phyloP scores from a whole-genome alignment of 1,139 yeast species.

The Debaryomyces sp. region DNA sequence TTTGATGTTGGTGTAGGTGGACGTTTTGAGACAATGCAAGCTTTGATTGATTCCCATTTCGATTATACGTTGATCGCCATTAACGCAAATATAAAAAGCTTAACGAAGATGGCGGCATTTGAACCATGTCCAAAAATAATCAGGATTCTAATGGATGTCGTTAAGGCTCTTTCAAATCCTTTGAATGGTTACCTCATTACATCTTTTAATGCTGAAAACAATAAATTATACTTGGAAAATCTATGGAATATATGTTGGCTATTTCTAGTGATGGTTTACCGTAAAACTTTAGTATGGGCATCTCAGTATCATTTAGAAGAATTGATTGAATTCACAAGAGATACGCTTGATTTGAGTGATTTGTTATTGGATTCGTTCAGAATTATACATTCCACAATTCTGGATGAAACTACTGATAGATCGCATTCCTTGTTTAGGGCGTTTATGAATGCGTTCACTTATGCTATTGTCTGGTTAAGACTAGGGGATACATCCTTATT shows the following conservation, averaged over 20 bases:
- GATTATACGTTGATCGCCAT: conserved; percentile 51
- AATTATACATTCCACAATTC: conserved; percentile 45
- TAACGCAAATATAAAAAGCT: conserved; percentile 44
- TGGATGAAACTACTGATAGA: conserved; percentile 14
- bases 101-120: conserved; percentile 53
- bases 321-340: conserved; percentile 81
- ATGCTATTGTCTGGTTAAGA: conserved; percentile 77
- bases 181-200: conserved; percentile 49
- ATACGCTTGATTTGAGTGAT: conserved; percentile 79
- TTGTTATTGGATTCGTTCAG: conserved; percentile 66
- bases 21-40: conserved; percentile 70
- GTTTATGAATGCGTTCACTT: conserved; percentile 54
- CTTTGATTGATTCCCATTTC: conserved; percentile 48
- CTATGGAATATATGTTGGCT: conserved; percentile 77
- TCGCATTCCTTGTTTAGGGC: conserved; percentile 30
- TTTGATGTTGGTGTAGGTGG: conserved; percentile 63
- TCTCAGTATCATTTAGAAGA: conserved; percentile 55
- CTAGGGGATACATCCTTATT: conserved; percentile 77
- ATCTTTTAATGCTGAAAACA: conserved; percentile 11
- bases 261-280: conserved; percentile 69
- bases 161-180: conserved; percentile 67
- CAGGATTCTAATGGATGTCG: conserved; percentile 73
- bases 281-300: conserved; percentile 77
- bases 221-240: conserved; percentile 15
- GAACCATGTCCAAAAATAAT: conserved; percentile 81